Base-by-base conservation (phyloP, 1,139 yeast genomes). In the Candida sp. region DNA sequence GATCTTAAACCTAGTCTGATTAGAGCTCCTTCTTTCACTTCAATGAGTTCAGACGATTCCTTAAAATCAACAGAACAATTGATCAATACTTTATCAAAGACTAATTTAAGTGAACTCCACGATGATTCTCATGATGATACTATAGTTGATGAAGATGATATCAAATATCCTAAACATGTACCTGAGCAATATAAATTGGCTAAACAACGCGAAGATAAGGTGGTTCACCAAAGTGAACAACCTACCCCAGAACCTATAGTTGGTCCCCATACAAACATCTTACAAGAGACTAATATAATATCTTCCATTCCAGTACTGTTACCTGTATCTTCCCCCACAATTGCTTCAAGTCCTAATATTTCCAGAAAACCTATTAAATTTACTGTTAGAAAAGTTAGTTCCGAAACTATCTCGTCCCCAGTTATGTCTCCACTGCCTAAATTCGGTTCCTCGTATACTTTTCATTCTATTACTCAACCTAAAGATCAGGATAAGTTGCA, bases 341-440 rank as follows among this genome's bases (percentile, higher is more conserved):
- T 25, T 6, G 29, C 29, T 25, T 21, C 25, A n/a, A 22, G 21
- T 19, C 11, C n/a, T 5, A 34, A 22, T 9, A 34, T 9, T 5
- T 8, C 19, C 5, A 15, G 37, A 40, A 68, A 66, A 43, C 72
- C 77, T 6, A 57, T 72, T 43, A 68, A 62, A 45, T 73, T 73
- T 49, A 71, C 74, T 4, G 77, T 73, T 4, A 58, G 77, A 35
- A 71, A 68, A 50, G 75, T 71, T 3, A 66, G 73, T 5, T 68
- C 64, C 43, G 76, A 70, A 38, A 50, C 63, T 2, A 56, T 63
- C 27, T 50, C 45, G 15, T 46, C 54, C 11, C 59, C 62, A 19
- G 39, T 35, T 6, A 8, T 32, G 33, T 46, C 49, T 5, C 50
- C 50, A 8, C 22, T 35, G 5, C 19, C 25, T 8, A 34, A 35